These are phyloP conservation scores for Raffaelea ambrosiae DNA, from an alignment of 2,329 filamentous ascomycete species.

Conservation along the genomic window DNA sequence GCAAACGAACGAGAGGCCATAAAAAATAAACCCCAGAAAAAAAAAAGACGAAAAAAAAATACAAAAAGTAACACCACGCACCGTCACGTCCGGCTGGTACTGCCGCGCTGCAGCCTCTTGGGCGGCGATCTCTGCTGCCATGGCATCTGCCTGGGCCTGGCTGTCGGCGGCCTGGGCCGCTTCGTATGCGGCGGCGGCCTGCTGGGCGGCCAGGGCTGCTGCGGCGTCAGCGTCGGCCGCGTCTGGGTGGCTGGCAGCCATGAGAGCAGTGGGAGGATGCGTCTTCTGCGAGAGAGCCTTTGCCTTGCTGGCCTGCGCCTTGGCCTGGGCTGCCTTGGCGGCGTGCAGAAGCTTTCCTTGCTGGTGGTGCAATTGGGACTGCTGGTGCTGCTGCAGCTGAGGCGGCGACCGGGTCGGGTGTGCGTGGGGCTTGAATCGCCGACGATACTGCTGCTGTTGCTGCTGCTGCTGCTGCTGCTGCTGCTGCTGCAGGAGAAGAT, in stretches of 20 bases:
- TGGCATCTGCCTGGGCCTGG: slow-evolving; percentile 6
- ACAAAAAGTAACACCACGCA: slow-evolving; percentile 26
- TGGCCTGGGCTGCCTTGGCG: too few relatives aligned
- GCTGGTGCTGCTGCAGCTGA: slow-evolving; percentile 1
- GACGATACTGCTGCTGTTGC: too few relatives aligned
- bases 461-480: background rate
- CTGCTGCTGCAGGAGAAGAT: background rate
- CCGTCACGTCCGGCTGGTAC: slow-evolving; percentile 49
- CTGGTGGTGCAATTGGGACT: slow-evolving; percentile 5
- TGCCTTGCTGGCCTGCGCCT: too few relatives aligned
- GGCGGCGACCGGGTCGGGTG: background rate
- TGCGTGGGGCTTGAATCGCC: background rate
- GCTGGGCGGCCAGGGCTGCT: background rate
- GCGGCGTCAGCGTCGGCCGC: slow-evolving; percentile 1
- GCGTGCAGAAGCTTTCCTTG: too few relatives aligned
- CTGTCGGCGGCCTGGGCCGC: slow-evolving; percentile 4
- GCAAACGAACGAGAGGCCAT: too few relatives aligned
- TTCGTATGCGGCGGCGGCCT: slow-evolving; percentile 7
- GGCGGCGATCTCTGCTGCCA: slow-evolving; percentile 38
- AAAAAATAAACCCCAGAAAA: background rate
- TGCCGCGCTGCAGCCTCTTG: slow-evolving; percentile 53
- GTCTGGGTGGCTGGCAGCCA: slow-evolving; percentile 1
- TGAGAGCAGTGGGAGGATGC: slow-evolving; percentile 1
- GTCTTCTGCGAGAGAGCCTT: background rate
- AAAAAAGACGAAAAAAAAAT: background rate